phyloP scores from a whole-genome alignment of 108 stramenopile genomes.

The Chaetoceros tenuissimus region DNA sequence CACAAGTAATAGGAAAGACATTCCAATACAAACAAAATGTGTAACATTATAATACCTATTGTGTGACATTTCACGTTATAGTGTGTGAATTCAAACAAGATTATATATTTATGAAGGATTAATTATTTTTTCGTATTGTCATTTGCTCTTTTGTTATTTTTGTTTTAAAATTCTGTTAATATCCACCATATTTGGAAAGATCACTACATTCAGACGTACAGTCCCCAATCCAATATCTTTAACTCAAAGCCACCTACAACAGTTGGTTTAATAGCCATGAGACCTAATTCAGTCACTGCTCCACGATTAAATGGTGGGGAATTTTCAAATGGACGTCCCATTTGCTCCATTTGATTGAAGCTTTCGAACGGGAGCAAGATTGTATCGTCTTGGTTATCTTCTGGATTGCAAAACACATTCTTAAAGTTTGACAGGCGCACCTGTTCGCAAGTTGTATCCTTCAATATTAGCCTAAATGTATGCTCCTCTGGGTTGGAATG shows the following conservation, averaged over 20 bases:
- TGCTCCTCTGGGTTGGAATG: slow-evolving; percentile 32
- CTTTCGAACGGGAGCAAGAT: slow-evolving; percentile 31
- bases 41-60: no score
- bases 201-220: no score
- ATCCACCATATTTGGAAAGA: no score
- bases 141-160: no score
- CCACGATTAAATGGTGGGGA: slow-evolving; percentile 30
- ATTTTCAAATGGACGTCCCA: slow-evolving; percentile 26
- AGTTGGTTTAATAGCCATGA: slow-evolving; percentile 54
- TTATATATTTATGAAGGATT: no score
- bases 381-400: slow-evolving; percentile 9
- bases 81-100: no score
- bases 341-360: slow-evolving; percentile 41
- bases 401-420: slow-evolving; percentile 41
- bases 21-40: no score
- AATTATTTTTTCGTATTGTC: no score
- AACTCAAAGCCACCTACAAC: slow-evolving; percentile 42
- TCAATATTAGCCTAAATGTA: slow-evolving; percentile 37
- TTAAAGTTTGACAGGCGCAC: slow-evolving; percentile 37
- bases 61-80: no score
- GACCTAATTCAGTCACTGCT: slow-evolving; percentile 37
- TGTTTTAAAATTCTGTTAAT: no score
- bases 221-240: slow-evolving; percentile 36
- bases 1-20: no score
- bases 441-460: slow-evolving; percentile 36